phyloP scores from a whole-genome alignment of 129 eudicot genomes.

The Kitagawia praeruptora region DNA sequence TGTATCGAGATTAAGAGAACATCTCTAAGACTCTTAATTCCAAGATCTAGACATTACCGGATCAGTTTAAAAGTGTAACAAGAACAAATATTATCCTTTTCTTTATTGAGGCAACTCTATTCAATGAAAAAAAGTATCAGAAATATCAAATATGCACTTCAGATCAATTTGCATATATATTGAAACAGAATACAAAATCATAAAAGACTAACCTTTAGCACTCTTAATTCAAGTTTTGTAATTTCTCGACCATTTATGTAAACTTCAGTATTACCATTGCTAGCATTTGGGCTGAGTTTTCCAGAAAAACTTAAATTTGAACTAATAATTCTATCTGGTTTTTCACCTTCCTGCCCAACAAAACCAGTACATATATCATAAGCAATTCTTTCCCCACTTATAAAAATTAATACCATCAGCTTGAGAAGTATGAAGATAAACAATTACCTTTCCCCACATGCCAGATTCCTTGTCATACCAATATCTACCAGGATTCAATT shows the following conservation, averaged over 20 bases:
- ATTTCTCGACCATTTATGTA: constrained; percentile 94
- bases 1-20: neutral
- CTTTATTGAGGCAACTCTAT: neutral
- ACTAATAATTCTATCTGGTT: constrained; percentile 87
- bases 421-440: neutral
- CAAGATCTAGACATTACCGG: neutral
- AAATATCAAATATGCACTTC: neutral
- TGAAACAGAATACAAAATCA: neutral
- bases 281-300: constrained; percentile 81
- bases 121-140: neutral
- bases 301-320: constrained; percentile 91
- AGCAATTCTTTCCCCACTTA: constrained; percentile 6
- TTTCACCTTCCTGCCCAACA: constrained; percentile 75
- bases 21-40: neutral
- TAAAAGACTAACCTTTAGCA: constrained; percentile 53
- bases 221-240: constrained; percentile 71
- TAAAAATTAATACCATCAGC: neutral
- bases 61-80: neutral
- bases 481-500: constrained; percentile 84
- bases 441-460: constrained; percentile 91
- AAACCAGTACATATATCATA: constrained; percentile 14
- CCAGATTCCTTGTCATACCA: constrained; percentile 99
- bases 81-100: neutral
- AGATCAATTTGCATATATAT: neutral
- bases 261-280: constrained; percentile 91